Conservation (phyloP, 2,329 filamentous ascomycete genomes). For the Fusarium musae region DNA sequence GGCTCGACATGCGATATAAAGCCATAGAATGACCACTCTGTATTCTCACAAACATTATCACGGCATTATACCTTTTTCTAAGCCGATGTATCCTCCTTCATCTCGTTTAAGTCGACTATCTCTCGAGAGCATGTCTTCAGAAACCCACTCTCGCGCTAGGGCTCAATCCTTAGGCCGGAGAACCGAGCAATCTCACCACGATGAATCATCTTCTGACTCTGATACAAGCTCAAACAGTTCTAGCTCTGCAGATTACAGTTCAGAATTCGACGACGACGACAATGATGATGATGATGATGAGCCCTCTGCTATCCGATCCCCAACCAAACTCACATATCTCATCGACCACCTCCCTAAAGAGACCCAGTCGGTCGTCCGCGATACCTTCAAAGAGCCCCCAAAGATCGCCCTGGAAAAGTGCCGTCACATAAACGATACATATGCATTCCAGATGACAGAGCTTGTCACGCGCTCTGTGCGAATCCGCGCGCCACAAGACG, state of each 20-base stretch:
- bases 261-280: constrained; percentile 52
- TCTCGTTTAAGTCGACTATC: constrained; percentile 45
- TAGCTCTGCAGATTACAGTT: constrained; percentile 41
- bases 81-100: constrained; percentile 44
- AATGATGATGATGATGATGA: constrained; percentile 51
- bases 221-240: constrained; percentile 39
- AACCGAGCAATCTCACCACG: constrained; percentile 12
- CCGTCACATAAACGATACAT: constrained; percentile 59
- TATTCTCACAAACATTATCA: neutral
- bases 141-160: constrained; percentile 30
- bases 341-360: constrained; percentile 53
- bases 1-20: constrained; percentile 36
- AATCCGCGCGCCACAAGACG: constrained; percentile 56
- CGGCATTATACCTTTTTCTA: neutral
- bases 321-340: constrained; percentile 54
- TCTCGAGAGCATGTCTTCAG: constrained; percentile 46
- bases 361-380: constrained; percentile 54
- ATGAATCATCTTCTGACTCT: constrained; percentile 45
- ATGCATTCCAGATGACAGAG: constrained; percentile 67
- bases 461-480: constrained; percentile 63
- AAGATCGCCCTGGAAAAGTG: constrained; percentile 63
- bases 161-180: constrained; percentile 16
- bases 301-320: constrained; percentile 50
- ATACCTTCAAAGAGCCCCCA: constrained; percentile 60
- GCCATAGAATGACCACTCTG: constrained; percentile 7